phyloP scores from a whole-genome alignment of 331 rosid genomes.

The Saraca asoca region DNA sequence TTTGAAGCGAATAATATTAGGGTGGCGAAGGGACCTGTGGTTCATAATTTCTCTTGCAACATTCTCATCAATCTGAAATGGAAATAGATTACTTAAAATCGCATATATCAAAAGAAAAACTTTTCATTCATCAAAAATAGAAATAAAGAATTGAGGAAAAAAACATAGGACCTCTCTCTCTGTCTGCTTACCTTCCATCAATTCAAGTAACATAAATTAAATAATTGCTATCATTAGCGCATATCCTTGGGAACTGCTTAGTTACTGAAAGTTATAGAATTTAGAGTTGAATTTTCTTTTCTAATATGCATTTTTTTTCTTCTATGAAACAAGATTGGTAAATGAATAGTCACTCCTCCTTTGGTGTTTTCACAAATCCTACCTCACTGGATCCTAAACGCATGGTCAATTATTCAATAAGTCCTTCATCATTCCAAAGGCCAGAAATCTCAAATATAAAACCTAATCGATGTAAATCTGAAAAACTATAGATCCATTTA shows the following conservation, averaged over 20 bases:
- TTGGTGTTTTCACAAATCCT: conserved; percentile 24
- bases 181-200: conserved; percentile 17
- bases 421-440: conserved; percentile 3
- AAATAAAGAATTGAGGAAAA: conserved; percentile 12
- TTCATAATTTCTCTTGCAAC: conserved; percentile 69
- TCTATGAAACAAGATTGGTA: conserved; percentile 14
- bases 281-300: conserved; percentile 11
- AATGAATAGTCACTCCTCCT: conserved; percentile 6
- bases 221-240: conserved; percentile 14
- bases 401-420: background rate
- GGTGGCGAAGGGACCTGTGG: conserved; percentile 70
- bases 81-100: background rate
- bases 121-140: background rate
- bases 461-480: conserved; percentile 31
- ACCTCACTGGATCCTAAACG: conserved; percentile 4
- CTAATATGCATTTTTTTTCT: conserved; percentile 9
- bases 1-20: conserved; percentile 68
- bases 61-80: conserved; percentile 61
- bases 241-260: conserved; percentile 22
- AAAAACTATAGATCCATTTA: background rate
- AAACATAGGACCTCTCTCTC: background rate
- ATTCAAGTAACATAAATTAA: background rate
- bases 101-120: conserved; percentile 21
- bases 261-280: background rate
- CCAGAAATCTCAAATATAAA: conserved; percentile 28